Evolutionary conservation across 2,329 filamentous ascomycete species (phyloP), one percentile per base, ranked within the genome.

Genomic region (Parastagonospora nodorum): DNA sequence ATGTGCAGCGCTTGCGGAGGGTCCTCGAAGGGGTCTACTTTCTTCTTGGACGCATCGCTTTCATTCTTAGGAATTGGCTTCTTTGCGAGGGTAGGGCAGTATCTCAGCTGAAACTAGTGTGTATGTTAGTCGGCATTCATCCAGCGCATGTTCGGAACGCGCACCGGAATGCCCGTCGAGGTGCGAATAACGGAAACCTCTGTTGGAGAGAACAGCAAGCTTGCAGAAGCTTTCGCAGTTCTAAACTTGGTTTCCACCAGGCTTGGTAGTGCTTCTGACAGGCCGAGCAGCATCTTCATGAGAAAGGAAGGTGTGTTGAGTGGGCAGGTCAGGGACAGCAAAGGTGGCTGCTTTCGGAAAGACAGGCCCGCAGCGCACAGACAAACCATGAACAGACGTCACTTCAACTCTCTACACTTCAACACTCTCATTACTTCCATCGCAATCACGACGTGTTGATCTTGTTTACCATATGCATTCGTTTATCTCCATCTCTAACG

Each of bases 21-120:
- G 51, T 84, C 77, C 30, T 82, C 84, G 69, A 91, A 91, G 4
- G 87, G 86, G 67, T 90, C 82, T 38, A 65, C 49, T 42, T 68
- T 72, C 53, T 66, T 62, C 46, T 59, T 62, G 1, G 61, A 51
- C 4, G 55, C 52, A 1, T 56, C 51, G 7, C 58, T 40, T 62
- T 75, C 61, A 80, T 84, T 57, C n/a, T 64, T 56, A 2, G 67
- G 57, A 9, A 63, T 53, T 4, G 88, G 87, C 64, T 90, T 90
- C 63, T 83, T 83, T 41, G 85, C 85, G 4, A 91, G 78, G 0
- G 86, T 75, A 0, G 87, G 87, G 8, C 87, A 88, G 76, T 84
- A 90, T 44, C 88, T 86, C 2, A 91, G 76, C 74, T 91, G 88
- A 66, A 90, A 89, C 87, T 89, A 41, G n/a, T 27, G 16, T 31